Evolutionary conservation across 2,329 filamentous ascomycete species (phyloP), one percentile per base, ranked within the genome.

Genomic region (Cryphonectria naterciae): DNA sequence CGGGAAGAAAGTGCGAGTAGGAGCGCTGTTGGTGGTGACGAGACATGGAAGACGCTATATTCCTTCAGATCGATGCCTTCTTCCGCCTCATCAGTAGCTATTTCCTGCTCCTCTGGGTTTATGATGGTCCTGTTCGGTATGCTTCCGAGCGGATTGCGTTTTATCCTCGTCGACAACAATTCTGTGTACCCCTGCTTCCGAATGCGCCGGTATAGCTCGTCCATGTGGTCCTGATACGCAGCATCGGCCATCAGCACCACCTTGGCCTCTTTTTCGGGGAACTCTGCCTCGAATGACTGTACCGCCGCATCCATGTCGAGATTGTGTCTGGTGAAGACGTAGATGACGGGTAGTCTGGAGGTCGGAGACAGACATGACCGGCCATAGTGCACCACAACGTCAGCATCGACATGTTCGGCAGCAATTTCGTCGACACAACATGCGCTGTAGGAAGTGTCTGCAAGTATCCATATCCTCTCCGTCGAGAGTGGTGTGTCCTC

Each of bases 371-470:
- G 85, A 78, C 96, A 99, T 0, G 95, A 92, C 67, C 96, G 87
- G 3, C 96, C 96, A 76, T 98, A 99, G 79, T 99, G 96, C 19
- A 99, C 91, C 1, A 98, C 93, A 0, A 94, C 93, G 73, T 98
- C 92, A 8, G 96, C 95, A 76, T 94, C 88, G 22, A 94, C 92
- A 79, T 99, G 96, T 80, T 99, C 95, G 2, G 96, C 96, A 0
- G 96, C 96, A 56, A 98, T 91, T 82, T 99, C 96, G 77, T 99
- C 96, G 25, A 98, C 95, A 77, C 96, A 99, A 82, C 96, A 99
- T 0, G 95, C 92, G 72, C 96, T 97, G 81, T 98, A 99, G 1
- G 95, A 98, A 2, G 96, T 98, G 80, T 99, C 96, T 43, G 92
- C 96, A 25, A 99, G 85, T 72, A 99, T 95, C 76, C 93, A 97